A percentile compares a stretch with the other conserved stretches of the same genome.
These are phyloP conservation scores for Penicillium paneum DNA, from an alignment of 2,329 filamentous ascomycete genomes.

Conservation along the genomic window DNA sequence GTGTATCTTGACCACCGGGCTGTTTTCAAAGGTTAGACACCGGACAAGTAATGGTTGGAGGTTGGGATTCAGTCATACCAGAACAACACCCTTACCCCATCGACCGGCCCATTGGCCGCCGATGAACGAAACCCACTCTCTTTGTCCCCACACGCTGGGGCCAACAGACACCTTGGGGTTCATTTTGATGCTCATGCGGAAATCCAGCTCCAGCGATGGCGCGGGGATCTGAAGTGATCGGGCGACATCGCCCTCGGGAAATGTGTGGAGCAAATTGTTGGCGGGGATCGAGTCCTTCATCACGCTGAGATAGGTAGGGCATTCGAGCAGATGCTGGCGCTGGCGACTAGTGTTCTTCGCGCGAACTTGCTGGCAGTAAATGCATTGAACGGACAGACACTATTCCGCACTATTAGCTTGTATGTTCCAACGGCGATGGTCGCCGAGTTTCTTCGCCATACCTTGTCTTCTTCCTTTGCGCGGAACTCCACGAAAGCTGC, in stretches of 20 bases:
- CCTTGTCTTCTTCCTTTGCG: constrained; percentile 48
- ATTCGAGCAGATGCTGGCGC: constrained; percentile 50
- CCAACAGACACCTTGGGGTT: constrained; percentile 51
- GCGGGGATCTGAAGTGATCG: constrained; percentile 48
- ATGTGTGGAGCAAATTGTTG: constrained; percentile 51
- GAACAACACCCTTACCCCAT: constrained; percentile 52
- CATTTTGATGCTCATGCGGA: constrained; percentile 53
- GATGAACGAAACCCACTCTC: constrained; percentile 52
- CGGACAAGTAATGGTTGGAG: background rate
- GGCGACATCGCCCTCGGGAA: constrained; percentile 49
- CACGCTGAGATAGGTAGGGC: constrained; percentile 49
- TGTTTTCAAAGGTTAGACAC: constrained; percentile 19
- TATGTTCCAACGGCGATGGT: background rate
- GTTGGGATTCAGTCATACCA: constrained; percentile 36
- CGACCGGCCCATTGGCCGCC: constrained; percentile 52
- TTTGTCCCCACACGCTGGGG: constrained; percentile 47
- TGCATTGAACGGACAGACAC: constrained; percentile 51
- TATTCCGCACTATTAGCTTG: constrained; percentile 20
- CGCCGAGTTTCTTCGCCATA: constrained; percentile 15
- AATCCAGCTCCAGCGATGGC: constrained; percentile 50
- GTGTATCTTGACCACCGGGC: constrained; percentile 52
- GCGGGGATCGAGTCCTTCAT: constrained; percentile 54
- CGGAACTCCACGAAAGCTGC: constrained; percentile 50
- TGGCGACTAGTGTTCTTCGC: constrained; percentile 52
- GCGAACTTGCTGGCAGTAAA: constrained; percentile 50